Percentiles rank a stretch among this genome's conserved stretches.
Conservation (phyloP, 2,329 filamentous ascomycete species). For the Cercospora zeina region DNA sequence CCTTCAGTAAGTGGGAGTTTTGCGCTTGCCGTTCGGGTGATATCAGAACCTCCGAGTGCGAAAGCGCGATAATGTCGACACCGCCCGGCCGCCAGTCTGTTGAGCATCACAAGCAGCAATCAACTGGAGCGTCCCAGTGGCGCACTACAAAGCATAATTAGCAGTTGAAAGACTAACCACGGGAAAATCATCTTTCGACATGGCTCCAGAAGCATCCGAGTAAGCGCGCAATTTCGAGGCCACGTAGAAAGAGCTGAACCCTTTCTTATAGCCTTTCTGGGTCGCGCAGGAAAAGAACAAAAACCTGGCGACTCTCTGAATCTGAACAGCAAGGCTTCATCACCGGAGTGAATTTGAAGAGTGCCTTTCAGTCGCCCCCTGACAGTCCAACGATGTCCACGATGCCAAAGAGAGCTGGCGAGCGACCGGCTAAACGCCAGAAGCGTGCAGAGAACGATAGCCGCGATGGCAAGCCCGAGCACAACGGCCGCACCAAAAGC, state of each 20-base stretch:
- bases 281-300: constrained; percentile 1
- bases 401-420: background rate
- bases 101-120: background rate
- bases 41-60: background rate
- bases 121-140: background rate
- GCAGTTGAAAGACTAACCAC: background rate
- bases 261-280: background rate
- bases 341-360: constrained; percentile 1
- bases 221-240: constrained; percentile 1
- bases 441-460: background rate
- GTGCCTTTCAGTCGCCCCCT: background rate
- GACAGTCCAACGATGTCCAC: background rate
- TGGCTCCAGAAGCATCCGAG: background rate
- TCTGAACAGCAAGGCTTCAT: background rate
- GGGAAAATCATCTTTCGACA: background rate
- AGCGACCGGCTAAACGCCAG: constrained; percentile 6
- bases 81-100: background rate
- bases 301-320: background rate
- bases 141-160: constrained; percentile 2
- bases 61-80: background rate
- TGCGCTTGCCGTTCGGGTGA: background rate
- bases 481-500: background rate
- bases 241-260: background rate
- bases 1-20: background rate
- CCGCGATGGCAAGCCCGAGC: background rate